Base-by-base conservation (phyloP, 768 basidiomycete species). In the Tricholoma matsutake region DNA sequence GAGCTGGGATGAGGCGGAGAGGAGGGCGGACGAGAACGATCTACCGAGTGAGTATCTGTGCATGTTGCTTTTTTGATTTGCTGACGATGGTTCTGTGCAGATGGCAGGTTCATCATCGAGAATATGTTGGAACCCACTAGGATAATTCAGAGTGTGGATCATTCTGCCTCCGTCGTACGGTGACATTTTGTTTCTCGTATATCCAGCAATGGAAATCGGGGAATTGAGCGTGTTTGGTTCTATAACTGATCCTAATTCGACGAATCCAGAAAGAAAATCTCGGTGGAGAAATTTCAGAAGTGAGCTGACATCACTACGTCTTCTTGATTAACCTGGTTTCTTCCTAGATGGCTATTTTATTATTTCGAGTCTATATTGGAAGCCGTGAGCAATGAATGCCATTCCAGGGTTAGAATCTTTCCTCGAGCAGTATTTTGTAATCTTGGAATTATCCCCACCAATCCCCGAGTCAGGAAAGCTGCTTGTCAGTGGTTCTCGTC, bases 1-100 rank as follows among this genome's bases (percentile, higher is more conserved):
- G 65, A 81, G 87, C 67, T 65, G 73, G 70, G 81, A 84, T 28
- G 86, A 89, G 67, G 93, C 89, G 0, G 64, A 78, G 10, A 83
- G 83, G 83, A 83, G 92, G 60, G 86, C 90, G n/a, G 81, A 85
- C 59, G 80, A 87, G 62, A 94, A 93, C 64, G 91, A 92, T 73
- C 80, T 83, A 60, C 89, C 89, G 25, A 92, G 90, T 92, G 66
- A 62, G 78, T 67, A 14, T 45, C 43, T 22, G n/a, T 43, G 20
- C 6, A 7, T 45, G 18, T 61, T 54, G 35, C 9, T 8, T 18
- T 29, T 57, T 51, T 58, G 51, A 52, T 52, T 31, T 54, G 29
- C 18, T 10, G 20, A 45, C 18, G 20, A 57, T 8, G 2, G 56
- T 54, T 9, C 57, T 53, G 45, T 61, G n/a, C 47, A 83, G 82